Conservation (phyloP, 148 eudicot genomes). For the Simmondsia chinensis region DNA sequence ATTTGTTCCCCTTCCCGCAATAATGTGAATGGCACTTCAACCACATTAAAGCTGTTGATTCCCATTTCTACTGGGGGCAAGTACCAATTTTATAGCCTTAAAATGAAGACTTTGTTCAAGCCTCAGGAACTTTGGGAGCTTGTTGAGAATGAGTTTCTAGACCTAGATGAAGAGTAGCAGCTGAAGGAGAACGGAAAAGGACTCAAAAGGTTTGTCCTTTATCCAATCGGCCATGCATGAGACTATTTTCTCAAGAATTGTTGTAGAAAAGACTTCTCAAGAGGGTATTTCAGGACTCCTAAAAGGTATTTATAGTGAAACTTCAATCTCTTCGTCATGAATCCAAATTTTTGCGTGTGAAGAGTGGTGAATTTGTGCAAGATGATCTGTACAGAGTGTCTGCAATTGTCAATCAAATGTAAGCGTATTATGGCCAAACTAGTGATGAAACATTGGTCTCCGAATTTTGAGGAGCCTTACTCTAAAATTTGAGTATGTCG, state of each 20-base stretch:
- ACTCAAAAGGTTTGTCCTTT: conserved; percentile 2
- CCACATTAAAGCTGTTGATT: no score
- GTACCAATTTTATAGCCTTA: no score
- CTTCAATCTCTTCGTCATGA: conserved; percentile 6
- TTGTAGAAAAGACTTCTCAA: background rate
- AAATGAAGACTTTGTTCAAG: no score
- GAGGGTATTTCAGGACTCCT: conserved; percentile 5
- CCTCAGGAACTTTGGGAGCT: no score
- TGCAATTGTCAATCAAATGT: conserved; percentile 5
- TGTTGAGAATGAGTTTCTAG: no score
- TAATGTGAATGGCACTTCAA: no score
- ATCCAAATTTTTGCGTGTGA: conserved; percentile 8
- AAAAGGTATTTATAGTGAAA: conserved; percentile 4
- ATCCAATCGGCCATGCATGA: conserved; percentile 5
- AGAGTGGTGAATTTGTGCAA: conserved; percentile 9
- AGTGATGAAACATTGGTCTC: conserved; percentile 8
- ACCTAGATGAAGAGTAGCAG: no score
- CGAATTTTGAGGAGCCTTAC: no score
- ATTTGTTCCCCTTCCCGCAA: no score
- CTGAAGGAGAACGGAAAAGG: background rate
- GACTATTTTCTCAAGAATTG: background rate
- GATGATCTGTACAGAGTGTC: conserved; percentile 2
- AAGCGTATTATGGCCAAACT: no score
- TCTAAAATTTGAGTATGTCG: no score
- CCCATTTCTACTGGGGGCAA: no score